Base-by-base conservation (phyloP, 768 basidiomycete genomes). In the Macrolepiota albuminosa region DNA sequence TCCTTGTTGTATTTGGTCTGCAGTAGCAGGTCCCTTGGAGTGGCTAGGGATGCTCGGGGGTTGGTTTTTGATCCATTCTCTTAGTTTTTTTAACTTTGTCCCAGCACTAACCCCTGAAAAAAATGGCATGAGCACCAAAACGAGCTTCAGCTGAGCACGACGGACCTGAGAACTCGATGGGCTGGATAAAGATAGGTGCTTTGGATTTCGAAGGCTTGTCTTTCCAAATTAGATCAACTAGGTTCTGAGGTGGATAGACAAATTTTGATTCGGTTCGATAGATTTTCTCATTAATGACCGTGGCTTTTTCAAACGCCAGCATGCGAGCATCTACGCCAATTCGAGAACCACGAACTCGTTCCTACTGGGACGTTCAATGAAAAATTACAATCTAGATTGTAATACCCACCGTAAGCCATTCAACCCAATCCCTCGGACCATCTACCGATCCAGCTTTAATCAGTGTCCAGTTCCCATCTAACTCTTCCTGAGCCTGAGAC, bases 291-390 rank as follows among this genome's bases (percentile, higher is more conserved):
- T 83, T 84, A 56, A 94, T 75, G 47, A 78, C 73, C 10, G 80
- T 76, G 14, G 87, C 88, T 60, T 85, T 86, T 66, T 87, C 84
- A 67, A 89, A 84, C 0, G 91, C 83, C 57, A 95, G 73, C 84
- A 93, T 88, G 16, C 90, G 85, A 3, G 92, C 88, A 70, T 96
- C 94, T 57, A 95, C 81, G 13, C 93, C 94, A 52, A 95, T 84
- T 65, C 83, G 78, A 31, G 79, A 69, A 46, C 75, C 75, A 52
- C 70, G 66, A 67, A 77, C 72, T 66, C 81, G 80, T 63, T 64
- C 59, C 73, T 76, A 50, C 48, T 60, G 11, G 43, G 46, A 36
- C 51, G 60, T 45, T 54, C 0, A 13, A 40, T 4, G 52, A 40
- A 14, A 3, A 18, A 6, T 10, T 40, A 33, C 29, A 29, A 21